These are phyloP conservation scores for Umbelopsis ramanniana DNA, from an alignment of 192 early-diverging fungal genomes.

Conservation along the genomic window DNA sequence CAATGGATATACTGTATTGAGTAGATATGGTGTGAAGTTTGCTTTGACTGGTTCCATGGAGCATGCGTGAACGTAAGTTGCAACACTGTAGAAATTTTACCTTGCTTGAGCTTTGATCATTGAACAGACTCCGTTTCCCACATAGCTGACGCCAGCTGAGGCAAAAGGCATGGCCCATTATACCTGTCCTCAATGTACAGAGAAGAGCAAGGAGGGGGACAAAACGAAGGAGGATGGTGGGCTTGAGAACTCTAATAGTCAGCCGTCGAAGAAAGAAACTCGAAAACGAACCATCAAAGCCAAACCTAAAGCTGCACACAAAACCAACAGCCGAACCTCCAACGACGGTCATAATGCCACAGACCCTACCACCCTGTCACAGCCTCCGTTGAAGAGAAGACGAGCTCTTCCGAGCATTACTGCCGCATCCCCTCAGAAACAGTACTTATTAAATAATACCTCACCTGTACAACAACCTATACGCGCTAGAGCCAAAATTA, in stretches of 20 bases:
- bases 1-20: not conserved
- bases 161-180: slow-evolving; percentile 11
- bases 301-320: not conserved
- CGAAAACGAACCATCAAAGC: not conserved
- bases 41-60: slow-evolving; percentile 21
- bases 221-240: not conserved
- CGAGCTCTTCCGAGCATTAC: not conserved
- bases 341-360: not conserved
- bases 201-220: not conserved
- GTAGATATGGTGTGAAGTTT: slow-evolving; percentile 15
- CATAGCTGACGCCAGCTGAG: not conserved
- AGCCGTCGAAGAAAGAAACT: not conserved
- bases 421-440: not conserved
- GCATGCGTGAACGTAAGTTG: slow-evolving; percentile 6
- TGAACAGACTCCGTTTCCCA: not conserved
- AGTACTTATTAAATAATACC: not conserved
- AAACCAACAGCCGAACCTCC: not conserved
- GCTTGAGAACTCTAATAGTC: not conserved
- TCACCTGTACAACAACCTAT: not conserved
- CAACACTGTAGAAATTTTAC: not conserved
- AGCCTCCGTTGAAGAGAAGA: not conserved
- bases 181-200: not conserved
- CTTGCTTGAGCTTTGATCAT: not conserved
- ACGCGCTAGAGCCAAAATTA: not conserved
- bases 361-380: not conserved